Evolutionary conservation across 2,329 filamentous ascomycete species (phyloP).

Genomic region (Venturia pyrina): DNA sequence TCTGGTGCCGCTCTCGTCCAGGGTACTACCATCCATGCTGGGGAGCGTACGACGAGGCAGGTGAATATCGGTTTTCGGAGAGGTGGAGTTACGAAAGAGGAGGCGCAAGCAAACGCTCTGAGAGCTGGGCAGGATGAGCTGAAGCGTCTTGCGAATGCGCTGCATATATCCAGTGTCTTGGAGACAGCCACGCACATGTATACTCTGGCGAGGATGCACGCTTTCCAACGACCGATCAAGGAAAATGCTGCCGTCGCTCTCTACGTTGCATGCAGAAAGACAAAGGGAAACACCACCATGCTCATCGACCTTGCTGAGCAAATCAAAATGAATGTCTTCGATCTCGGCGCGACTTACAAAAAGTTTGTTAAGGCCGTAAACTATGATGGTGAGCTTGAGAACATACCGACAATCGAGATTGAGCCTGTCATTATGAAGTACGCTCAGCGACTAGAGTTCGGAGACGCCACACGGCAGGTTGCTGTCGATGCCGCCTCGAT

Average conservation of each 20-base stretch:
- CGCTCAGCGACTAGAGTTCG: slow-evolving; percentile 85
- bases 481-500: slow-evolving; percentile 81
- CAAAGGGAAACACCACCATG: slow-evolving; percentile 74
- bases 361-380: slow-evolving; percentile 59
- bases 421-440: slow-evolving; percentile 90
- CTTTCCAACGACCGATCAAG: slow-evolving; percentile 8
- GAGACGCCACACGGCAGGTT: slow-evolving; percentile 68
- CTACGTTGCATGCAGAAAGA: slow-evolving; percentile 76
- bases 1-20: slow-evolving; percentile 83
- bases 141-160: slow-evolving; percentile 21
- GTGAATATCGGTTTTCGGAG: slow-evolving; percentile 41
- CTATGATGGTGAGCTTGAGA: slow-evolving; percentile 44
- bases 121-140: slow-evolving; percentile 38
- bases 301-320: slow-evolving; percentile 92
- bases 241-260: slow-evolving; percentile 66
- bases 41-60: slow-evolving; percentile 67
- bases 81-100: slow-evolving; percentile 40
- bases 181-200: slow-evolving; percentile 1
- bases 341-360: slow-evolving; percentile 83
- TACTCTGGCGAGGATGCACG: slow-evolving; percentile 9
- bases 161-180: slow-evolving; percentile 5
- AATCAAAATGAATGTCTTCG: slow-evolving; percentile 75
- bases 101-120: slow-evolving; percentile 49
- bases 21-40: slow-evolving; percentile 76
- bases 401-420: slow-evolving; percentile 56